A percentile compares a stretch with the other conserved stretches of the same genome.
Evolutionary conservation across 106 monocot species (phyloP).

Genomic region (Ottelia alismoides): DNA sequence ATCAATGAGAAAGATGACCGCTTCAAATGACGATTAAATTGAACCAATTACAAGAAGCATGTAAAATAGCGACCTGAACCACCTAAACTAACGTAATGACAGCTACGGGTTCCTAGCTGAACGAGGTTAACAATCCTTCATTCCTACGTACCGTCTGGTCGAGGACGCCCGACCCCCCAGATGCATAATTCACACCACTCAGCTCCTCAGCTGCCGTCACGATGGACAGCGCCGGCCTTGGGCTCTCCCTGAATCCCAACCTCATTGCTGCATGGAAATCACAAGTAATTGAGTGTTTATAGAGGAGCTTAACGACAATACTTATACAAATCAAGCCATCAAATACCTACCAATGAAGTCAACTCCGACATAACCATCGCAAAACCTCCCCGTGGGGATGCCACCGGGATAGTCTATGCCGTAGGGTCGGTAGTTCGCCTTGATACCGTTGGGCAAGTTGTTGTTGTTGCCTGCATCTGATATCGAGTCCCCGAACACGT

Average conservation of each 20-base stretch:
- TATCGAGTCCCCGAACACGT: constrained; percentile 13
- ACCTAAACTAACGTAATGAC: not conserved
- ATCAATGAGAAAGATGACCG: too few species aligned
- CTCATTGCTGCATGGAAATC: constrained; percentile 8
- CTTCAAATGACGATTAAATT: too few species aligned
- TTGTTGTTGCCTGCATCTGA: constrained; percentile 42
- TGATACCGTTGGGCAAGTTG: not conserved
- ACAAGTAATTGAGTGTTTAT: too few species aligned
- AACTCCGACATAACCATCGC: constrained; percentile 4
- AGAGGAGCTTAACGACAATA: too few species aligned
- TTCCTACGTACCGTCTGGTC: constrained; percentile 14
- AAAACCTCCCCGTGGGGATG: constrained; percentile 9
- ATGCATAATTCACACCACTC: constrained; percentile 17
- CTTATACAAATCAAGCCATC: too few species aligned
- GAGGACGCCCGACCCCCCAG: constrained; percentile 13
- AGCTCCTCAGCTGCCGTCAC: not conserved
- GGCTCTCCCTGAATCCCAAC: constrained; percentile 9
- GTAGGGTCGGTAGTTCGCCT: constrained; percentile 7
- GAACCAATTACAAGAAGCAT: not conserved
- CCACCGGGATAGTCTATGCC: constrained; percentile 29
- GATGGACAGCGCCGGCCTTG: constrained; percentile 9
- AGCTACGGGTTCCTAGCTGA: not conserved
- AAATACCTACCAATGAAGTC: constrained; percentile 15
- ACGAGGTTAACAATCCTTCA: not conserved
- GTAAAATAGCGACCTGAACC: too few species aligned